Percentiles rank a stretch among this genome's conserved stretches.
These are phyloP conservation scores for Diaporthe citriasiana DNA, from an alignment of 2,329 filamentous ascomycete genomes.

Conservation along the genomic window DNA sequence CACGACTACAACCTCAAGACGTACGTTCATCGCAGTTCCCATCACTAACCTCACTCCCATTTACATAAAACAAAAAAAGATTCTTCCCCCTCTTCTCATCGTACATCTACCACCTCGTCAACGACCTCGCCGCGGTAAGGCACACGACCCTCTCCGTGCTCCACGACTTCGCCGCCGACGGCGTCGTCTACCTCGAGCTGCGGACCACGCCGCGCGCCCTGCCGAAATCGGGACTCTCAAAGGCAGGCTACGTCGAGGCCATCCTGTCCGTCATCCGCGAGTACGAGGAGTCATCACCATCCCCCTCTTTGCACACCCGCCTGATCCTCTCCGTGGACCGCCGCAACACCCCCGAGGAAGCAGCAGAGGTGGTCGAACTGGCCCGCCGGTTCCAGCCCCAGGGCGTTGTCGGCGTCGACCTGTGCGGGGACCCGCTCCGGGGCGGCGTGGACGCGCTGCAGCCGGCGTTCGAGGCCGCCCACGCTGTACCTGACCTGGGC, in stretches of 20 bases:
- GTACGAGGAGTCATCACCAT: conserved; percentile 57
- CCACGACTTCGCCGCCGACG: conserved; percentile 75
- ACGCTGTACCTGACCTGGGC: conserved; percentile 63
- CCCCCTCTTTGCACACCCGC: conserved; percentile 59
- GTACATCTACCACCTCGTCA: conserved; percentile 84
- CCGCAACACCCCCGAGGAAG: conserved; percentile 70
- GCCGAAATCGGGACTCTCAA: conserved; percentile 62
- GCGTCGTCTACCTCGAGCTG: conserved; percentile 83
- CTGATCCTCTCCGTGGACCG: conserved; percentile 84
- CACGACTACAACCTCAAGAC: conserved; percentile 78
- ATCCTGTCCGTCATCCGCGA: conserved; percentile 74
- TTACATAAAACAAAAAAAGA: conserved; percentile 56
- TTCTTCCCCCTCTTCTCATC: conserved; percentile 85
- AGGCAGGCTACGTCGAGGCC: conserved; percentile 74
- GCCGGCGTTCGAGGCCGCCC: conserved; percentile 71
- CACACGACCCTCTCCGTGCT: conserved; percentile 77
- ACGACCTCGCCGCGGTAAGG: conserved; percentile 70
- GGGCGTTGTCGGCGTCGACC: conserved; percentile 80
- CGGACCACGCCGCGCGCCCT: conserved; percentile 82
- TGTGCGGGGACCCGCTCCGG: conserved; percentile 81
- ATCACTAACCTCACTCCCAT: conserved; percentile 11
- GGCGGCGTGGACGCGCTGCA: conserved; percentile 73
- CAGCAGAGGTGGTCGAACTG: conserved; percentile 74
- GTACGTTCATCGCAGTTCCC: conserved; percentile 59
- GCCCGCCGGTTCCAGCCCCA: conserved; percentile 66